These are phyloP conservation scores for Penicillium expansum DNA, from an alignment of 2,329 filamentous ascomycete genomes.

Conservation along the genomic window DNA sequence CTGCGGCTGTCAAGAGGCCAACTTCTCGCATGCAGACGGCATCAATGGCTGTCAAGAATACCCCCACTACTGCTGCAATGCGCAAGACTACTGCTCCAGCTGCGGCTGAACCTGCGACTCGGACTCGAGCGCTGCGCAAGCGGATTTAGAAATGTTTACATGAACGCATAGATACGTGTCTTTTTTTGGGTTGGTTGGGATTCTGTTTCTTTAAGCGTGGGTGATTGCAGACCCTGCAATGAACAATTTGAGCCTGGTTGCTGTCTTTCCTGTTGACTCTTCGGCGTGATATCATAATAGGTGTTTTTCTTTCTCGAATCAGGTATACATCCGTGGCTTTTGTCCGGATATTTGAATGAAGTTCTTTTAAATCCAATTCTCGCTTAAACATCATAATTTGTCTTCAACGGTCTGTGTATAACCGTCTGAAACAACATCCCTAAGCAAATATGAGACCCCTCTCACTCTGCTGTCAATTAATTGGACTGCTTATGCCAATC, in stretches of 20 bases:
- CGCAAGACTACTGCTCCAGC: slow-evolving; percentile 35
- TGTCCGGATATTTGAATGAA: not conserved
- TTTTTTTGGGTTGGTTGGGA: slow-evolving; percentile 3
- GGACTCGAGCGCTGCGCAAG: slow-evolving; percentile 43
- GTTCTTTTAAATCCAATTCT: not conserved
- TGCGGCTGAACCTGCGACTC: slow-evolving; percentile 30
- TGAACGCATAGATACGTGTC: not conserved
- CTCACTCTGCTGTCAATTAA: not conserved
- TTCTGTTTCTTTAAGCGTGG: slow-evolving; percentile 6
- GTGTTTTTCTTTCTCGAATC: not conserved
- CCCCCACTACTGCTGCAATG: slow-evolving; percentile 28
- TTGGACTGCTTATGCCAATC: no score
- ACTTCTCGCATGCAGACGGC: slow-evolving; percentile 32
- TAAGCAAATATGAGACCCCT: not conserved
- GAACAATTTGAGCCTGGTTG: not conserved
- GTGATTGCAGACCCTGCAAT: slow-evolving; percentile 5
- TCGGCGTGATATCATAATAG: slow-evolving; percentile 1
- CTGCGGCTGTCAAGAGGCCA: slow-evolving; percentile 32
- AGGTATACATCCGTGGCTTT: not conserved
- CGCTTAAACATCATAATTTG: not conserved
- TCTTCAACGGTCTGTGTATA: not conserved
- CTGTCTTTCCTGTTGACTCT: not conserved
- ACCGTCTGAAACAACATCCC: not conserved
- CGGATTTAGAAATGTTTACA: slow-evolving; percentile 28
- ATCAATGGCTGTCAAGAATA: slow-evolving; percentile 37